Evolutionary conservation across 768 basidiomycete genomes (phyloP), one percentile per base, ranked within the genome.

Genomic region (Suillus subluteus): DNA sequence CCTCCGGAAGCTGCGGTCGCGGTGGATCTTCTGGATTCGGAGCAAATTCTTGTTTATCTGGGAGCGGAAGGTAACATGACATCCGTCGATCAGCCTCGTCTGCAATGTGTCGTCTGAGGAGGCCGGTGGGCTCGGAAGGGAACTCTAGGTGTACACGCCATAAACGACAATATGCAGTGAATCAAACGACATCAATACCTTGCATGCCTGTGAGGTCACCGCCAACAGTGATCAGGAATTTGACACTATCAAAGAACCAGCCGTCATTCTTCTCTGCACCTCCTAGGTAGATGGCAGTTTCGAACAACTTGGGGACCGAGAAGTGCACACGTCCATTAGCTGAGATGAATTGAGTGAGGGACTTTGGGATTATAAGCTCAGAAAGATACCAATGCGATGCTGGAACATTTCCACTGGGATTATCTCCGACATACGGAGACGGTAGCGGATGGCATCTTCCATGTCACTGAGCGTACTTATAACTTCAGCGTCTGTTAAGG

Each of bases 161-260:
- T 62, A 55, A 64, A 58, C 21, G 26, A 9, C 54, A 16, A 23
- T 43, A 43, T 38, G 23, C 26, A 21, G 12, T 37, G 12, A 67
- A 12, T 43, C 16, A 61, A 9, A 21, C 6, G 18, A 41, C 6
- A 15, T 11, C 18, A 72, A 26, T 68, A 89, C 92, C 91, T 84
- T 93, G 88, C 65, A 88, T 79, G 15, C 87, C 87, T 43, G 89
- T 91, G 48, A 87, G 79, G 73, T 92, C 92, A 15, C 92, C 92
- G 18, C 89, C 89, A 7, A 93, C 83, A 40, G 79, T 87, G 54
- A 94, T 86, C 37, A 90, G 79, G 72, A 95, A 94, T 71, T 91
- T 88, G 0, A 91, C 89, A 66, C 86, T 80, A 26, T 92, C 89
- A 68, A 94, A 90, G 77, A 96, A 96, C 95, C 95, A 98, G 2